A percentile compares a stretch with the other conserved stretches of the same genome.
Evolutionary conservation across 345 rosid genomes (phyloP).

Genomic region (Dovyalis caffra): DNA sequence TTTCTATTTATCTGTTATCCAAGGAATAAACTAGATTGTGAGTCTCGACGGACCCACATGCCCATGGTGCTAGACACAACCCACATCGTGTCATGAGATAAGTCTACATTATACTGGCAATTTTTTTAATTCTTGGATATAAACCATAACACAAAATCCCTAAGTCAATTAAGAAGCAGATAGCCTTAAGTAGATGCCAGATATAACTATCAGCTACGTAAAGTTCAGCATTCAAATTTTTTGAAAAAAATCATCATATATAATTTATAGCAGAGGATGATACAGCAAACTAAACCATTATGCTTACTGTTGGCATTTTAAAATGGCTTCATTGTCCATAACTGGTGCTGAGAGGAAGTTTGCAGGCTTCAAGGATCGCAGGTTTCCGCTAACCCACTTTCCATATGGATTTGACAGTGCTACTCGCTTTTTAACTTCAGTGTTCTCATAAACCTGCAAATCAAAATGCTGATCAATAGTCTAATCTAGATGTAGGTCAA

Average conservation of each 20-base stretch:
- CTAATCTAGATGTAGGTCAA: neutral
- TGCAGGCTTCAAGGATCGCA: conserved; percentile 64
- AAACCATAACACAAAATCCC: neutral
- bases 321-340: conserved; percentile 74
- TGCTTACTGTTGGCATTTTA: conserved; percentile 88
- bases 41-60: neutral
- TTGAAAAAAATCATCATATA: neutral
- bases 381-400: conserved; percentile 77
- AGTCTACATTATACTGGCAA: neutral
- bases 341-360: conserved; percentile 61
- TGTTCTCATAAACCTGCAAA: conserved; percentile 88
- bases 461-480: neutral
- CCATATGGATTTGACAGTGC: conserved; percentile 84
- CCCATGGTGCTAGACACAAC: neutral
- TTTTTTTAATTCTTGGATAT: neutral
- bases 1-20: too few relatives aligned
- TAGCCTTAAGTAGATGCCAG: neutral
- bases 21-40: neutral
- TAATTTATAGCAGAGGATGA: neutral
- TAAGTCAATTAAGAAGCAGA: neutral
- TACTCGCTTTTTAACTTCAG: conserved; percentile 84
- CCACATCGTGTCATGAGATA: neutral
- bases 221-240: neutral
- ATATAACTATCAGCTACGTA: neutral
- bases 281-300: conserved; percentile 8